Evolutionary conservation across 768 basidiomycete genomes (phyloP).

Genomic region (Boletus rubroflammeus): DNA sequence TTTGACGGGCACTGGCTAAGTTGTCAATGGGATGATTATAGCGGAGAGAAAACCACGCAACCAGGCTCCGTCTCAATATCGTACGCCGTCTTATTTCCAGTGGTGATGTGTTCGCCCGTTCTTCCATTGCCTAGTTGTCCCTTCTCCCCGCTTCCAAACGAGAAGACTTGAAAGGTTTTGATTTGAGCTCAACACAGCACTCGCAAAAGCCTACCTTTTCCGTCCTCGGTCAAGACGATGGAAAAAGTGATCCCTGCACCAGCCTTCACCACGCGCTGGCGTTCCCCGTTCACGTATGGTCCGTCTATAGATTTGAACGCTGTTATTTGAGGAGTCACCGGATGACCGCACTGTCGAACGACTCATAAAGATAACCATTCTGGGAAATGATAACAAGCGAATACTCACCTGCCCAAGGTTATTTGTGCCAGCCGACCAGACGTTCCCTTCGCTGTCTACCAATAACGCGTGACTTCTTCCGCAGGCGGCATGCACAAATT

Average conservation of each 20-base stretch:
- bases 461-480: conserved; percentile 81
- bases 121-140: conserved; percentile 92
- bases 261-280: conserved; percentile 66
- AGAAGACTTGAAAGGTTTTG: conserved; percentile 56
- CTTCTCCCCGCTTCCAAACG: conserved; percentile 88
- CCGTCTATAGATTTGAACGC: conserved; percentile 62
- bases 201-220: conserved; percentile 54
- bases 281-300: conserved; percentile 52
- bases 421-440: conserved; percentile 86
- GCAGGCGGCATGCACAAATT: conserved; percentile 79
- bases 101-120: conserved; percentile 88
- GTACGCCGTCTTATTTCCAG: conserved; percentile 79
- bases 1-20: conserved; percentile 59
- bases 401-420: conserved; percentile 69
- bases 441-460: conserved; percentile 74
- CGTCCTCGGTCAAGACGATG: conserved; percentile 75
- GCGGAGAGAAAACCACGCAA: conserved; percentile 31
- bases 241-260: conserved; percentile 85
- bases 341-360: conserved; percentile 62
- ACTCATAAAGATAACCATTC: not conserved
- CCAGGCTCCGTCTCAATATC: conserved; percentile 74
- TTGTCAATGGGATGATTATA: conserved; percentile 3
- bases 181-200: not conserved
- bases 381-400: not conserved
- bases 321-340: conserved; percentile 58